These are phyloP conservation scores for Neofusicoccum cordaticola DNA, from an alignment of 2,329 filamentous ascomycete species.

Conservation along the genomic window DNA sequence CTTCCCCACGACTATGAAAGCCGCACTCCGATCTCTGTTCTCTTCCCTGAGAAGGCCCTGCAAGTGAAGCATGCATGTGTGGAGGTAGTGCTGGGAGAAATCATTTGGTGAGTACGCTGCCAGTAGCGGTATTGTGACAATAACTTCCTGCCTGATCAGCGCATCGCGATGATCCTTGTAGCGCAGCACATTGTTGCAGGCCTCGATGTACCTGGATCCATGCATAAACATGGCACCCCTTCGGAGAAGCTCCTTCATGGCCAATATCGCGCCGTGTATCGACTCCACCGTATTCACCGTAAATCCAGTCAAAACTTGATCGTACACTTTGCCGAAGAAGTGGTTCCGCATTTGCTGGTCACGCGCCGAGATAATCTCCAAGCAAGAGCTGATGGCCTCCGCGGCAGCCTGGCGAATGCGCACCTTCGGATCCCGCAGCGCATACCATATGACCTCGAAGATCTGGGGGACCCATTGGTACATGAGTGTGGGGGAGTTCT, in stretches of 20 bases:
- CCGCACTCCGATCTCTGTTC: conserved; percentile 81
- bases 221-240: conserved; percentile 99
- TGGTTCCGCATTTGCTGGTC: conserved; percentile 82
- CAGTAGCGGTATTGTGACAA: conserved; percentile 85
- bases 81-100: conserved; percentile 82
- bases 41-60: conserved; percentile 92
- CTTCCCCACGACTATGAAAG: conserved; percentile 93
- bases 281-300: conserved; percentile 75
- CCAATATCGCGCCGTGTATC: conserved; percentile 89
- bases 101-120: conserved; percentile 90
- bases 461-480: conserved; percentile 95
- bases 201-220: conserved; percentile 77
- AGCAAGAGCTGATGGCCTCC: conserved; percentile 90
- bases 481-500: conserved; percentile 90
- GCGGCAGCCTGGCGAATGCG: conserved; percentile 89
- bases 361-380: conserved; percentile 90
- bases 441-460: conserved; percentile 95
- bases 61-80: conserved; percentile 96
- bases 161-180: conserved; percentile 90
- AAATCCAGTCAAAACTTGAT: conserved; percentile 77
- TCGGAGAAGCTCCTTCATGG: conserved; percentile 86
- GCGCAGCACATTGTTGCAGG: conserved; percentile 87
- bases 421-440: conserved; percentile 82
- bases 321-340: conserved; percentile 89
- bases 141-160: conserved; percentile 84